phyloP scores from a whole-genome alignment of 805 yeast species.

The Teunomyces atbi region DNA sequence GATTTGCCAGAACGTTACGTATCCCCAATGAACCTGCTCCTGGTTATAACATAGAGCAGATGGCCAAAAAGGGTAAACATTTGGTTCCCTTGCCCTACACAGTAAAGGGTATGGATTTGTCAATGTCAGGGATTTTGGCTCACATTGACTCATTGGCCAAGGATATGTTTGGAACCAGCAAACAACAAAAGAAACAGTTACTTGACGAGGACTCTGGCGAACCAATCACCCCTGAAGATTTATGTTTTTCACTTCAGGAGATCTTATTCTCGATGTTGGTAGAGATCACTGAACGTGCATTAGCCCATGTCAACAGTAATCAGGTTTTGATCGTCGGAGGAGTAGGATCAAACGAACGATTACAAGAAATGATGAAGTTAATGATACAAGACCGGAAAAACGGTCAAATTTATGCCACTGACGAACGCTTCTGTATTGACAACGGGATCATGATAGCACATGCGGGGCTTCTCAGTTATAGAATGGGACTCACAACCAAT shows the following conservation, averaged over 20 bases:
- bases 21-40: slow-evolving; percentile 96
- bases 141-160: slow-evolving; percentile 78
- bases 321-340: slow-evolving; percentile 97
- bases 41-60: slow-evolving; percentile 93
- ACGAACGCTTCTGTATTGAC: slow-evolving; percentile 94
- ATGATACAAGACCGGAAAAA: slow-evolving; percentile 84
- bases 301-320: slow-evolving; percentile 91
- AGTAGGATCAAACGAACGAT: slow-evolving; percentile 90
- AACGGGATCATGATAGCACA: slow-evolving; percentile 99
- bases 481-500: slow-evolving; percentile 70
- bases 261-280: slow-evolving; percentile 93
- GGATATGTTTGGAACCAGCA: slow-evolving; percentile 53
- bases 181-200: slow-evolving; percentile 29
- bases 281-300: slow-evolving; percentile 95
- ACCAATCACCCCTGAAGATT: slow-evolving; percentile 72
- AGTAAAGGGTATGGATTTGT: slow-evolving; percentile 97
- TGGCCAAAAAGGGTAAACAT: slow-evolving; percentile 70
- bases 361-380: slow-evolving; percentile 94
- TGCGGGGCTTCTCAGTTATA: slow-evolving; percentile 83
- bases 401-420: slow-evolving; percentile 92
- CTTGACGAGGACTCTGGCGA: slow-evolving; percentile 45
- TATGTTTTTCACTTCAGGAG: slow-evolving; percentile 92
- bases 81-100: slow-evolving; percentile 87
- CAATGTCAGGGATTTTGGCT: slow-evolving; percentile 94
- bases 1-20: slow-evolving; percentile 88